These are phyloP conservation scores for Alternaria arbusti DNA, from an alignment of 2,329 filamentous ascomycete genomes.

Conservation along the genomic window DNA sequence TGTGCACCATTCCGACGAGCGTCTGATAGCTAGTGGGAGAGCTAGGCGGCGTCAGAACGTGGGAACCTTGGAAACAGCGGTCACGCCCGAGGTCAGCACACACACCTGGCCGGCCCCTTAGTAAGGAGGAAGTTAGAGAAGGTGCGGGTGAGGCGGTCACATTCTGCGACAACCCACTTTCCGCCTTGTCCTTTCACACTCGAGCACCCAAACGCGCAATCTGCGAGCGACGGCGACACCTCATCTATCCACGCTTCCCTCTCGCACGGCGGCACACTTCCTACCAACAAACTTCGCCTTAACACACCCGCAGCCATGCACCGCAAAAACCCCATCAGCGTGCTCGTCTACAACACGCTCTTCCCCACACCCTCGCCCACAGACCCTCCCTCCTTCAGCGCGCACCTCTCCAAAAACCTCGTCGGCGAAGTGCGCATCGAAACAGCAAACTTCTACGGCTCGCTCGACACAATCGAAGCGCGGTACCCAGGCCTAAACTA, in stretches of 20 bases:
- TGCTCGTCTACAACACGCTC: slow-evolving; percentile 76
- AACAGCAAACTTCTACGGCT: slow-evolving; percentile 78
- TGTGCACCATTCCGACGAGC: slow-evolving; percentile 10
- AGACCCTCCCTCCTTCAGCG: slow-evolving; percentile 75
- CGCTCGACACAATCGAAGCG: slow-evolving; percentile 78
- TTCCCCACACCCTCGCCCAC: slow-evolving; percentile 71
- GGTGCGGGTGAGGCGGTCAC: slow-evolving; percentile 19
- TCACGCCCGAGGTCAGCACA: slow-evolving; percentile 31
- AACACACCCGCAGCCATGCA: slow-evolving; percentile 63
- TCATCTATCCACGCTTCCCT: neutral
- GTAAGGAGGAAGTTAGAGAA: slow-evolving; percentile 11
- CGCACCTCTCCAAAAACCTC: slow-evolving; percentile 72
- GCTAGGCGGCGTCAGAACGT: slow-evolving; percentile 21
- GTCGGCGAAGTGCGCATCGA: slow-evolving; percentile 81
- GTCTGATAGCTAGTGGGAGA: slow-evolving; percentile 23
- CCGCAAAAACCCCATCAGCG: slow-evolving; percentile 69
- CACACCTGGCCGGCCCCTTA: slow-evolving; percentile 1
- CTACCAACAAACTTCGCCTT: slow-evolving; percentile 1
- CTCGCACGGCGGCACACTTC: slow-evolving; percentile 2
- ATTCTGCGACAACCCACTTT: slow-evolving; percentile 13
- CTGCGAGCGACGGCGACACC: slow-evolving; percentile 4
- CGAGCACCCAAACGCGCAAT: slow-evolving; percentile 2
- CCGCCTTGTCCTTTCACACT: neutral
- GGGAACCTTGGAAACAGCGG: slow-evolving; percentile 19
- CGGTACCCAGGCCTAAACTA: slow-evolving; percentile 85